Evolutionary conservation across 164 flowering plant genomes (phyloP).

Genomic region (Tetracentron sinense): DNA sequence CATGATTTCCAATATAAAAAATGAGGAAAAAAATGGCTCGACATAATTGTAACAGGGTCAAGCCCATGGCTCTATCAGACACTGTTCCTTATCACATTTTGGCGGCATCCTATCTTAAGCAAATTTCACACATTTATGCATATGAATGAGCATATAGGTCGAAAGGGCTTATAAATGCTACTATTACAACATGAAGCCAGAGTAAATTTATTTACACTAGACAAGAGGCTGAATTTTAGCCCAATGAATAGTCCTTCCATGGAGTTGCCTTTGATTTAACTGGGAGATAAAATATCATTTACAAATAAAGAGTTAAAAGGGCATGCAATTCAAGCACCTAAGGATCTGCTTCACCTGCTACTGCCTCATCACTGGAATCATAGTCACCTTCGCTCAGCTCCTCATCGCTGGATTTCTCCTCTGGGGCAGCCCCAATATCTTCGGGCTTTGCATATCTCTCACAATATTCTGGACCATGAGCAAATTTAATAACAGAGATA

Average conservation of each 20-base stretch:
- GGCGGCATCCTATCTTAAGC: too few species aligned
- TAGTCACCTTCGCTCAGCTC: constrained; percentile 55
- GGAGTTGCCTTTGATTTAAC: constrained; percentile 9
- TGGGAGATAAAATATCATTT: constrained; percentile 27
- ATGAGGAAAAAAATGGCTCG: too few species aligned
- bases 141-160: too few species aligned
- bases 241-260: constrained; percentile 9
- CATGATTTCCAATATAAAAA: too few species aligned
- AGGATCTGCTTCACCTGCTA: constrained; percentile 44
- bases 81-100: too few species aligned
- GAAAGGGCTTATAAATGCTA: too few species aligned
- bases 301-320: constrained; percentile 21
- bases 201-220: constrained; percentile 32
- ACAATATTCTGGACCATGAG: constrained; percentile 42
- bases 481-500: not conserved
- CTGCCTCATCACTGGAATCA: constrained; percentile 52
- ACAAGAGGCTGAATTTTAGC: constrained; percentile 9
- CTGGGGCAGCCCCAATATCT: constrained; percentile 40
- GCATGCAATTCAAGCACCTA: constrained; percentile 13
- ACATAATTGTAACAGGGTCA: too few species aligned
- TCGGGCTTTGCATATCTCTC: constrained; percentile 65
- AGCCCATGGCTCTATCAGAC: too few species aligned
- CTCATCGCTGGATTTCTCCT: constrained; percentile 55
- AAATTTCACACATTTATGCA: too few species aligned
- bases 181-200: constrained; percentile 5